phyloP scores from a whole-genome alignment of 495 filamentous ascomycete genomes.

The Choiromyces venosus region DNA sequence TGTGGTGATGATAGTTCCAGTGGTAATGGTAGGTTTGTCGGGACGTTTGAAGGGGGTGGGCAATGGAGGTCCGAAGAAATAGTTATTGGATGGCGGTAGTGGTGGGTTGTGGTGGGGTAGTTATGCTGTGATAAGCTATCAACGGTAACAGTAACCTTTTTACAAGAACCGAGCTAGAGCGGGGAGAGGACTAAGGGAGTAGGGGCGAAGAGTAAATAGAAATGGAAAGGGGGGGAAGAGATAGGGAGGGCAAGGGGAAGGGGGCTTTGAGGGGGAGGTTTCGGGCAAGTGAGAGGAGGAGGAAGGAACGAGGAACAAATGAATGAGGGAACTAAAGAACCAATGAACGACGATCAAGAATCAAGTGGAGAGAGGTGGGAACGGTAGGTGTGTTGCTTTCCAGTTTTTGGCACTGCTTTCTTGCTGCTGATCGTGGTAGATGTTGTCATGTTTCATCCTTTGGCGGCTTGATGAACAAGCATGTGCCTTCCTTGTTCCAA shows the following conservation, averaged over 20 bases:
- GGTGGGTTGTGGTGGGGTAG: slow-evolving; percentile 2
- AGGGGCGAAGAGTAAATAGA: neutral
- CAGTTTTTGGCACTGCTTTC: neutral
- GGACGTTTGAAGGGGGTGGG: neutral
- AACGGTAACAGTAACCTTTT: neutral
- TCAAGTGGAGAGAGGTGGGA: no score
- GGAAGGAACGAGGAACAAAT: neutral
- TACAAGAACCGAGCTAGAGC: neutral
- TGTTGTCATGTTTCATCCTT: neutral
- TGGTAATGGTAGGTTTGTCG: neutral
- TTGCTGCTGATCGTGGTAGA: neutral
- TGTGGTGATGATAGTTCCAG: neutral
- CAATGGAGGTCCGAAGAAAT: slow-evolving; percentile 10
- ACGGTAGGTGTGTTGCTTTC: no score
- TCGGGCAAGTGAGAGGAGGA: slow-evolving; percentile 14
- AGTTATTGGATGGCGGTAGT: slow-evolving; percentile 12
- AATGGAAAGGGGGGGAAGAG: neutral
- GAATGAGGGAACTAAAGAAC: neutral
- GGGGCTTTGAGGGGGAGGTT: slow-evolving; percentile 32
- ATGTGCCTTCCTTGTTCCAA: neutral
- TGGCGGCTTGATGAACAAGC: neutral
- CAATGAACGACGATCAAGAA: neutral
- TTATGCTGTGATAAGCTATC: neutral
- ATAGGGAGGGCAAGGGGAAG: slow-evolving; percentile 11
- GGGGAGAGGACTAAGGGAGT: slow-evolving; percentile 3